Conservation (phyloP, 768 basidiomycete genomes). For the Collybia nuda region DNA sequence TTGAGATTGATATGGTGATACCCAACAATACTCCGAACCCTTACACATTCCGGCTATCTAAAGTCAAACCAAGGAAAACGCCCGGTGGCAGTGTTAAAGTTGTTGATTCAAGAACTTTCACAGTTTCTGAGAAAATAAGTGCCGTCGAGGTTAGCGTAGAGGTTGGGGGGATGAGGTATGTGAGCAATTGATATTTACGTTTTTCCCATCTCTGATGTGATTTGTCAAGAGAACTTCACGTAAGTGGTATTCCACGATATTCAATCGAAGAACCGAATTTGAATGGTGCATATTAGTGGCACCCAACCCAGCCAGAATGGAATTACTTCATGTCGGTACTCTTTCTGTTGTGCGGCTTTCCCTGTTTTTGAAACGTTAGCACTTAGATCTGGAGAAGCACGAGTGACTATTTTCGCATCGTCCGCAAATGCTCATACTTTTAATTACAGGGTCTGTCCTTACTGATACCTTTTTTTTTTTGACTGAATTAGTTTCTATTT, state of each 20-base stretch:
- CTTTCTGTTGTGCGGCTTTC: too few species aligned
- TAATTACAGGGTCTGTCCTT: conserved; percentile 45
- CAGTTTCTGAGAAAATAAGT: conserved; percentile 49
- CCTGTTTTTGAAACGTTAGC: conserved; percentile 19
- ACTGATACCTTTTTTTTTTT: not conserved
- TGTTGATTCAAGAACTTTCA: conserved; percentile 55
- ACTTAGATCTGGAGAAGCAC: conserved; percentile 46
- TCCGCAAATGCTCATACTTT: conserved; percentile 58
- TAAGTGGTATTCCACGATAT: conserved; percentile 22
- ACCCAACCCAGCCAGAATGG: conserved; percentile 72
- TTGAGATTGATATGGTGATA: conserved; percentile 40
- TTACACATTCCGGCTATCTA: conserved; percentile 54
- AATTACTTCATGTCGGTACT: conserved; percentile 49
- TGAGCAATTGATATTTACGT: conserved; percentile 20
- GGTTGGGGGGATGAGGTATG: conserved; percentile 59
- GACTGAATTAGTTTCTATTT: not conserved
- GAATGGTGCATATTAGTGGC: conserved; percentile 47
- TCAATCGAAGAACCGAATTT: not conserved
- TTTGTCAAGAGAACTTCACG: conserved; percentile 51
- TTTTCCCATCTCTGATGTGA: conserved; percentile 10
- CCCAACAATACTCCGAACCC: conserved; percentile 52
- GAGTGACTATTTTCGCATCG: conserved; percentile 62
- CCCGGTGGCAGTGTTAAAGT: conserved; percentile 61
- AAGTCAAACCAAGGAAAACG: conserved; percentile 38
- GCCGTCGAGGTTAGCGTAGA: conserved; percentile 59